A percentile compares a stretch with the other conserved stretches of the same genome.
Conservation (phyloP, 805 yeast genomes). For the Zygotorulaspora danielsina region DNA sequence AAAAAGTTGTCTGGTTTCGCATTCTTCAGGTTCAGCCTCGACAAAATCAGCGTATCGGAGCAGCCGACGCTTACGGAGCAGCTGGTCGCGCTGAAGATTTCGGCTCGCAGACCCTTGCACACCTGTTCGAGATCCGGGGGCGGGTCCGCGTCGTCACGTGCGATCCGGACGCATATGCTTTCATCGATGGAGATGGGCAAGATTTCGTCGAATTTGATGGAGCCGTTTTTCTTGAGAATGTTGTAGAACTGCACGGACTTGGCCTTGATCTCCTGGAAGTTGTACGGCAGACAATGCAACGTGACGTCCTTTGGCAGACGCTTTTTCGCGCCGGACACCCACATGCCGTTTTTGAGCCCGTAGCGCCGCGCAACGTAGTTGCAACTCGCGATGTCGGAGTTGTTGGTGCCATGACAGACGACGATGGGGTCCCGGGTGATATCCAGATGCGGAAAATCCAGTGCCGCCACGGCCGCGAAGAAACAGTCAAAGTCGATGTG, state of each 20-base stretch:
- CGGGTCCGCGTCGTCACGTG: background rate
- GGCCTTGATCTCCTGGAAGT: conserved; percentile 66
- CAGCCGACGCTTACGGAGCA: conserved; percentile 80
- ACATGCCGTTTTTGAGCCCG: conserved; percentile 88
- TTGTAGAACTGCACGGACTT: conserved; percentile 64
- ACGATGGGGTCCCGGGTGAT: conserved; percentile 52
- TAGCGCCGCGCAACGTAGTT: conserved; percentile 77
- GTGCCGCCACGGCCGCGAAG: conserved; percentile 80
- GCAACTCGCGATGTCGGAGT: conserved; percentile 83
- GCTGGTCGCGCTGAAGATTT: conserved; percentile 42
- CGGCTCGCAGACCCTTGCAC: conserved; percentile 36
- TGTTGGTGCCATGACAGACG: conserved; percentile 47
- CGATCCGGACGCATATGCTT: conserved; percentile 47
- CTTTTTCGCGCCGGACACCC: conserved; percentile 64
- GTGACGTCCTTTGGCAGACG: conserved; percentile 53
- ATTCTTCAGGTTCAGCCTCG: conserved; percentile 63
- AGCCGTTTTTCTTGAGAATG: conserved; percentile 36
- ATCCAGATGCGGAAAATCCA: conserved; percentile 44
- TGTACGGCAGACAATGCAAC: conserved; percentile 60
- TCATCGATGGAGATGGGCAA: conserved; percentile 91
- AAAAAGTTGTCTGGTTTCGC: conserved; percentile 79
- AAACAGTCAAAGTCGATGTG: conserved; percentile 95
- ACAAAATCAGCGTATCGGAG: conserved; percentile 68
- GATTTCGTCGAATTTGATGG: conserved; percentile 41
- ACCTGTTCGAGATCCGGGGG: conserved; percentile 19